These are phyloP conservation scores for Fraxinus excelsior DNA, from an alignment of 257 asterid species.

Conservation along the genomic window DNA sequence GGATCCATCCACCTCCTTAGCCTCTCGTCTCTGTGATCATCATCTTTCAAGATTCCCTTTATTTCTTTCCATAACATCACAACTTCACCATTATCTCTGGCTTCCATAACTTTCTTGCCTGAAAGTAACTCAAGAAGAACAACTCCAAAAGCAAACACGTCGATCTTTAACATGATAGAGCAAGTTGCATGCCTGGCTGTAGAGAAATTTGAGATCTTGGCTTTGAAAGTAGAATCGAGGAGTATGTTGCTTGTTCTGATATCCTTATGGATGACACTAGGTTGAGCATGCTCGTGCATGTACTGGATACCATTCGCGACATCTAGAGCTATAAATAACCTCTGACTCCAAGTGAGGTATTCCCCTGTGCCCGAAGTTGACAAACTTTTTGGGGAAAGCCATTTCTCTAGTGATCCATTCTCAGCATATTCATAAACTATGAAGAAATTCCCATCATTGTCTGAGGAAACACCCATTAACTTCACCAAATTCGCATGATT, in stretches of 20 bases:
- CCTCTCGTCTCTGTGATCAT: conserved; percentile 52
- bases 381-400: conserved; percentile 42
- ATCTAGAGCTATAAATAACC: conserved; percentile 64
- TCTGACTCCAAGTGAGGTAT: conserved; percentile 56
- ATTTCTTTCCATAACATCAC: conserved; percentile 63
- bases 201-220: conserved; percentile 71
- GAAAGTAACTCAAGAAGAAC: conserved; percentile 72
- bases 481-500: conserved; percentile 71
- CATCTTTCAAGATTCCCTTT: conserved; percentile 49
- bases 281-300: conserved; percentile 79
- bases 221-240: conserved; percentile 64
- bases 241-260: conserved; percentile 62
- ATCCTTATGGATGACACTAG: conserved; percentile 68
- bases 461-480: conserved; percentile 68
- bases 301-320: conserved; percentile 81
- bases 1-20: conserved; percentile 77
- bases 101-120: conserved; percentile 58
- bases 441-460: conserved; percentile 47
- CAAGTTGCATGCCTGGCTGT: conserved; percentile 48
- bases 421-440: conserved; percentile 66
- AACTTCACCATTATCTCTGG: conserved; percentile 47
- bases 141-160: conserved; percentile 73
- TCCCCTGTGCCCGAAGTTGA: conserved; percentile 30
- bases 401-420: conserved; percentile 65
- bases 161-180: conserved; percentile 51